Conservation (phyloP, 345 rosid species). For the Gossypium longicalyx region DNA sequence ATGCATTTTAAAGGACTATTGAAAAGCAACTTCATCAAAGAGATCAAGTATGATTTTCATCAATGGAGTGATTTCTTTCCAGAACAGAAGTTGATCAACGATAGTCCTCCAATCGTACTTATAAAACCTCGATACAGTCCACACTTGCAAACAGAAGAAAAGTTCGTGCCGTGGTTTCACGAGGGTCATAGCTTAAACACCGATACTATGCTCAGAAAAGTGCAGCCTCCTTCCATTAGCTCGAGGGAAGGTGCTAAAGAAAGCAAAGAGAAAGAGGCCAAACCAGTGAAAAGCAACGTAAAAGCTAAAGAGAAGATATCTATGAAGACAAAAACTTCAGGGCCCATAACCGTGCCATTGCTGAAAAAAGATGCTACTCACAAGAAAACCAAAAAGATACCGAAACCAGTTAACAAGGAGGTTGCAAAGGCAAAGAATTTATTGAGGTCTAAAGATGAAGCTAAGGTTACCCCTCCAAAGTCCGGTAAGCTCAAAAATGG, state of each 20-base stretch:
- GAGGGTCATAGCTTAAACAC: constrained; percentile 20
- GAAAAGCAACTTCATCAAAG: constrained; percentile 28
- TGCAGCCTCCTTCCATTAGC: constrained; percentile 30
- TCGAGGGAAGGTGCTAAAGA: constrained; percentile 30
- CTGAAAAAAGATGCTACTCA: constrained; percentile 24
- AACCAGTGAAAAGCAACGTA: constrained; percentile 33
- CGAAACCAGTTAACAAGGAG: constrained; percentile 32
- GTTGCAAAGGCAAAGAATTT: constrained; percentile 34
- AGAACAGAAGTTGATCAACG: constrained; percentile 24
- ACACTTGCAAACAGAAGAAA: constrained; percentile 24
- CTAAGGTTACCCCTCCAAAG: constrained; percentile 27
- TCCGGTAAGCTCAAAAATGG: constrained; percentile 33
- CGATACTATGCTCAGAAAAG: constrained; percentile 24
- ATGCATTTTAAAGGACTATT: constrained; percentile 41
- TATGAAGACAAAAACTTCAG: constrained; percentile 29
- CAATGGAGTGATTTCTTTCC: constrained; percentile 18
- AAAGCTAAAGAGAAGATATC: constrained; percentile 29
- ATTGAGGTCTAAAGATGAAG: constrained; percentile 33
- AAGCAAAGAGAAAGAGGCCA: constrained; percentile 19
- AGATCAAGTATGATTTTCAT: constrained; percentile 11
- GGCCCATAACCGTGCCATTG: constrained; percentile 21
- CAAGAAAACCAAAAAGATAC: constrained; percentile 25
- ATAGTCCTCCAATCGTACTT: constrained; percentile 50
- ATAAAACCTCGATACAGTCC: constrained; percentile 46
- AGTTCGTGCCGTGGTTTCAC: constrained; percentile 13